Base-by-base conservation (phyloP, 2,329 filamentous ascomycete species). In the Chrysoporthe cubensis region DNA sequence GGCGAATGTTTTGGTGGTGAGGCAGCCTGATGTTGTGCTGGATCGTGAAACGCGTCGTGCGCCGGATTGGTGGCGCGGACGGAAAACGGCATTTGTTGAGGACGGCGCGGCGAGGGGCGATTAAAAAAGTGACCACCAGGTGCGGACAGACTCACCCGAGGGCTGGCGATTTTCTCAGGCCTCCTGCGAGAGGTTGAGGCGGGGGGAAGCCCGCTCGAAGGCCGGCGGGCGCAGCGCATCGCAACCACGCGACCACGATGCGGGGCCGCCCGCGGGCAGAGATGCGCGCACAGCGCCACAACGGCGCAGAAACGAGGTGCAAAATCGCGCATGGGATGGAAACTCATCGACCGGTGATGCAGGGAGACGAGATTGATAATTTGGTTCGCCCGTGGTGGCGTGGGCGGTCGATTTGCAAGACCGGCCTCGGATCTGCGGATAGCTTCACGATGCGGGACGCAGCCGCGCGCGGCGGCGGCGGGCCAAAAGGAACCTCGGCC, bases 401-500 rank as follows among this genome's bases (percentile, higher is more conserved):
- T 69, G 62, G 65, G 44, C 34, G 50, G 58, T 8, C n/a, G 59
- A 65, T 59, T 13, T 32, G 43, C 58, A 65, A 67, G 63, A 43
- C 44, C 44, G 58, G 32, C 54, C 62, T 57, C 40, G n/a, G 65
- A 63, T 42, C 26, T 67, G 68, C 57, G 68, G 68, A 69, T 69
- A 69, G 68, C 68, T 65, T 69, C 68, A 69, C 65, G 65, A 69
- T 65, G 68, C 61, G 50, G 18, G 16, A 32, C n/a, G 32, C 5
- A 54, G 57, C 52, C 43, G 34, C 52, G 50, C 21, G 37, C 9
- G 68, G 68, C 68, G 65, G 64, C 68, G 67, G 54, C 44, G 57
- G 44, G 44, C 26, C 26, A 61, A 69, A 67, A 69, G 65, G 66
- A 64, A 69, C 68, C 56, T 69, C 3, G 43, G 42, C 65, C 42